These are phyloP conservation scores for Phoma sp. DNA, from an alignment of 2,329 filamentous ascomycete genomes.

Conservation along the genomic window DNA sequence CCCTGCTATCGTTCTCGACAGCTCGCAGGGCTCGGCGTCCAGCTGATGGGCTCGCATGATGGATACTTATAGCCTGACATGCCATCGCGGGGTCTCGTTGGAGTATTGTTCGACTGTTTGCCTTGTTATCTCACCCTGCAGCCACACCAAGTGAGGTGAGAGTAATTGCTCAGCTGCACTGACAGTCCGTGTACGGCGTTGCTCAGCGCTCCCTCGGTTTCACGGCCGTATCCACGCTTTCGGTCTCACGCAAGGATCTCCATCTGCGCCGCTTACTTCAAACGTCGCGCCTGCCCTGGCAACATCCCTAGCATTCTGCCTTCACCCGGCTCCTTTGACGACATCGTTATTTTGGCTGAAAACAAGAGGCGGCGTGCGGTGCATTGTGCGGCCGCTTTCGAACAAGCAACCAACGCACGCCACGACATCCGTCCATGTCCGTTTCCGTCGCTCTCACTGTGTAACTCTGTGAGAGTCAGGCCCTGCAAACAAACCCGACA, in stretches of 20 bases:
- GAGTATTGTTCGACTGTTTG: background rate
- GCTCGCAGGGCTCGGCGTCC: slow-evolving; percentile 6
- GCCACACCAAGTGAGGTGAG: background rate
- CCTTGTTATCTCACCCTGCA: background rate
- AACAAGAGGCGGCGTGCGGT: slow-evolving; percentile 17
- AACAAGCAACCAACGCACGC: slow-evolving; percentile 14
- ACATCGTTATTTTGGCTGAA: slow-evolving; percentile 14
- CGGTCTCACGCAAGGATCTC: slow-evolving; percentile 14
- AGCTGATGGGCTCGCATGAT: slow-evolving; percentile 17
- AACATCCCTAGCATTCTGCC: slow-evolving; percentile 5
- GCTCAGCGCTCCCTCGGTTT: slow-evolving; percentile 12
- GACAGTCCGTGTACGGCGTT: background rate
- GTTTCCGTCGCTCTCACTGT: slow-evolving; percentile 11
- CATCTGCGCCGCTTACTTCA: slow-evolving; percentile 12
- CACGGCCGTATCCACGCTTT: slow-evolving; percentile 9
- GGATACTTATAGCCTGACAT: slow-evolving; percentile 15
- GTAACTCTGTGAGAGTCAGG: slow-evolving; percentile 12
- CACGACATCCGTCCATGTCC: slow-evolving; percentile 13
- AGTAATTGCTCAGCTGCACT: slow-evolving; percentile 2
- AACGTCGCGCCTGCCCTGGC: slow-evolving; percentile 12
- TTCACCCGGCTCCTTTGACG: slow-evolving; percentile 4
- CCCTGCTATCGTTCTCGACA: slow-evolving; percentile 15
- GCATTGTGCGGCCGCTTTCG: slow-evolving; percentile 16
- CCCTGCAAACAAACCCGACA: slow-evolving; percentile 15
- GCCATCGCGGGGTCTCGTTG: slow-evolving; percentile 8